A percentile compares a stretch with the other conserved stretches of the same genome.
These are phyloP conservation scores for Nakazawaea pomicola DNA, from an alignment of 805 yeast species.

Conservation along the genomic window DNA sequence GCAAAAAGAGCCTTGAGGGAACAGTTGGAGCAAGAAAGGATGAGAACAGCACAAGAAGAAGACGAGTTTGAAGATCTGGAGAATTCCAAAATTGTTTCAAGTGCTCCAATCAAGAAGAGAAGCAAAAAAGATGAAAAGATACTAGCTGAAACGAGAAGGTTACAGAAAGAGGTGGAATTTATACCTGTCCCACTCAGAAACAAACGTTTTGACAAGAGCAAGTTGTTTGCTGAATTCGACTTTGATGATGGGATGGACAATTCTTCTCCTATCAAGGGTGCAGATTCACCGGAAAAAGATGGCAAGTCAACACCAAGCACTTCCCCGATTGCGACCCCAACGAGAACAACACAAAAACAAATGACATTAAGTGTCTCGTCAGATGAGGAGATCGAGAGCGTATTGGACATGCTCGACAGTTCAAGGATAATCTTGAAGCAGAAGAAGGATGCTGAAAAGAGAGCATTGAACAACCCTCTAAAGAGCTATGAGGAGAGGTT, in stretches of 20 bases:
- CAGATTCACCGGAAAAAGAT: slow-evolving; percentile 9
- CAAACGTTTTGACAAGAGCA: slow-evolving; percentile 19
- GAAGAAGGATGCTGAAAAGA: neutral
- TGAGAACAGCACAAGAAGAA: slow-evolving; percentile 3
- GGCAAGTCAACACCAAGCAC: slow-evolving; percentile 16
- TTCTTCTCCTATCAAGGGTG: slow-evolving; percentile 13
- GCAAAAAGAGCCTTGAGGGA: slow-evolving; percentile 17
- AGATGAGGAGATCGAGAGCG: slow-evolving; percentile 16
- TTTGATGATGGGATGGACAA: neutral
- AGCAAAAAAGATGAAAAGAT: slow-evolving; percentile 9
- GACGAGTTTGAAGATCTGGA: slow-evolving; percentile 10
- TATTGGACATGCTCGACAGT: slow-evolving; percentile 11
- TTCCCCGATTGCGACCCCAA: slow-evolving; percentile 16
- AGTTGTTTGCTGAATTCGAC: slow-evolving; percentile 16
- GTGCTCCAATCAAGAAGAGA: slow-evolving; percentile 10
- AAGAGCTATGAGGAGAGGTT: slow-evolving; percentile 8
- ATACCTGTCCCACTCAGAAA: slow-evolving; percentile 1
- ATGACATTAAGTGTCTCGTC: slow-evolving; percentile 13
- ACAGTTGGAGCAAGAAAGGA: slow-evolving; percentile 13
- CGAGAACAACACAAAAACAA: neutral
- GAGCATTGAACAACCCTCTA: slow-evolving; percentile 11
- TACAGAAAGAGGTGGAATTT: slow-evolving; percentile 6
- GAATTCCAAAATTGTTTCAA: slow-evolving; percentile 6
- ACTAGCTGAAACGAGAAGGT: slow-evolving; percentile 16
- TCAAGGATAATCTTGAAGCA: neutral